Conservation (phyloP, 2,329 filamentous ascomycete genomes). For the Ceratocystis destructans region DNA sequence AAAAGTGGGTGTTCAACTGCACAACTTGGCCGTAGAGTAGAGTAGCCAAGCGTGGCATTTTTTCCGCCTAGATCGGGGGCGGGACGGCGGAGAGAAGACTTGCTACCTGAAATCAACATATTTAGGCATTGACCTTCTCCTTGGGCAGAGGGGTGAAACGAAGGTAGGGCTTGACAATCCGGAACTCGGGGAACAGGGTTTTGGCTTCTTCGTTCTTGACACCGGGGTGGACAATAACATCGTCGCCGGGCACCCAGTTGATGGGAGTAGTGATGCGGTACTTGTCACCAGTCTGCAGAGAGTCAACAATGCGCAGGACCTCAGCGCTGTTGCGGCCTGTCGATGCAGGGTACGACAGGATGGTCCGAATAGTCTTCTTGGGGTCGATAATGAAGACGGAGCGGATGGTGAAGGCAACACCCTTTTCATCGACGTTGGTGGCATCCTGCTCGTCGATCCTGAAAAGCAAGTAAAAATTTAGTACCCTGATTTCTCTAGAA, state of each 20-base stretch:
- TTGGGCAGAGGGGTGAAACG: constrained; percentile 55
- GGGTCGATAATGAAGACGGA: constrained; percentile 93
- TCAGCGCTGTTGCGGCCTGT: constrained; percentile 74
- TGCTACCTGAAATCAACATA: constrained; percentile 1
- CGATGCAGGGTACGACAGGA: constrained; percentile 82
- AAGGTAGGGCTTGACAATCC: constrained; percentile 57
- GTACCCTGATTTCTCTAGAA: not conserved
- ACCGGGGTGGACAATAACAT: constrained; percentile 79
- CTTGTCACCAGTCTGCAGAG: constrained; percentile 72
- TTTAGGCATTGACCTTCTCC: constrained; percentile 32
- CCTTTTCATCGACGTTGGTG: constrained; percentile 68
- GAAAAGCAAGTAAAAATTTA: constrained; percentile 1
- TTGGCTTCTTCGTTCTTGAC: constrained; percentile 75
- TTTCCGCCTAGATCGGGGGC: not conserved
- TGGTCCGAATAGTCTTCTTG: constrained; percentile 82
- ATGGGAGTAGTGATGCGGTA: constrained; percentile 79
- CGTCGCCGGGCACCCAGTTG: constrained; percentile 78
- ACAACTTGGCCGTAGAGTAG: not conserved
- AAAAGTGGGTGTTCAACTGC: not conserved
- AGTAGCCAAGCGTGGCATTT: not conserved
- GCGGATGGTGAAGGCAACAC: constrained; percentile 85
- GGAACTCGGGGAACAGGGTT: constrained; percentile 70
- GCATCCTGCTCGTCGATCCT: constrained; percentile 68
- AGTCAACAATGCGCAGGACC: constrained; percentile 66
- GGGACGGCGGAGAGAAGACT: not conserved